Conservation (phyloP, 441 rosid species). For the Isatis lusitanica region DNA sequence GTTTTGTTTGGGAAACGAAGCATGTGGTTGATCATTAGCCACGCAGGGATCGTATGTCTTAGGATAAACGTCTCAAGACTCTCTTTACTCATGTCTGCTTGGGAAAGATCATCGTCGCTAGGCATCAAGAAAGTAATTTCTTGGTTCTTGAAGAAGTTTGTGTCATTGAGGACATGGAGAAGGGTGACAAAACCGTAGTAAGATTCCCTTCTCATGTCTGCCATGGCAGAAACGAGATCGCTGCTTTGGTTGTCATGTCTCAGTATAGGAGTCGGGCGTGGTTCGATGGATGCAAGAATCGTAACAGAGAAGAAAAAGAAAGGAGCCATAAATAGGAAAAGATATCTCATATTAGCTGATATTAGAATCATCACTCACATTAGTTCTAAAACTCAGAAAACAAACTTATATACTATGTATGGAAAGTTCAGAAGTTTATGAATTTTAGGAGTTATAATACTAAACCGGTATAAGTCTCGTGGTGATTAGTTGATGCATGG, state of each 20-base stretch:
- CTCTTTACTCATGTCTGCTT: constrained; percentile 27
- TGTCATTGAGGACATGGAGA: constrained; percentile 35
- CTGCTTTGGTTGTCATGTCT: constrained; percentile 35
- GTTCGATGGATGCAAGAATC: constrained; percentile 21
- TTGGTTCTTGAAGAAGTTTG: constrained; percentile 24
- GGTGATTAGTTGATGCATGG: constrained; percentile 36
- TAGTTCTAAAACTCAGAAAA: neutral
- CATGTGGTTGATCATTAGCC: constrained; percentile 43
- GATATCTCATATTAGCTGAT: constrained; percentile 11
- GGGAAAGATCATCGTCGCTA: constrained; percentile 31
- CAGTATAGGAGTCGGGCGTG: constrained; percentile 21
- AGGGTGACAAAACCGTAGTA: constrained; percentile 37
- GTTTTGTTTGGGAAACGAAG: constrained; percentile 38
- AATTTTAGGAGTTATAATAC: neutral
- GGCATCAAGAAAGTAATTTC: constrained; percentile 43
- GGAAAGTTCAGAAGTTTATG: neutral
- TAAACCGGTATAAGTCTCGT: constrained; percentile 14
- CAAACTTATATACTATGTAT: constrained; percentile 8
- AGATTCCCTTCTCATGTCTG: constrained; percentile 37
- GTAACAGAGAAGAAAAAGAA: constrained; percentile 1
- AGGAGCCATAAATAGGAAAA: neutral
- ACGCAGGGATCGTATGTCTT: constrained; percentile 35
- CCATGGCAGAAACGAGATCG: constrained; percentile 30
- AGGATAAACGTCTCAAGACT: constrained; percentile 32
- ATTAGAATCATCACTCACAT: neutral